Base-by-base conservation (phyloP, 2,329 filamentous ascomycete genomes). In the Neofusicoccum sp. region DNA sequence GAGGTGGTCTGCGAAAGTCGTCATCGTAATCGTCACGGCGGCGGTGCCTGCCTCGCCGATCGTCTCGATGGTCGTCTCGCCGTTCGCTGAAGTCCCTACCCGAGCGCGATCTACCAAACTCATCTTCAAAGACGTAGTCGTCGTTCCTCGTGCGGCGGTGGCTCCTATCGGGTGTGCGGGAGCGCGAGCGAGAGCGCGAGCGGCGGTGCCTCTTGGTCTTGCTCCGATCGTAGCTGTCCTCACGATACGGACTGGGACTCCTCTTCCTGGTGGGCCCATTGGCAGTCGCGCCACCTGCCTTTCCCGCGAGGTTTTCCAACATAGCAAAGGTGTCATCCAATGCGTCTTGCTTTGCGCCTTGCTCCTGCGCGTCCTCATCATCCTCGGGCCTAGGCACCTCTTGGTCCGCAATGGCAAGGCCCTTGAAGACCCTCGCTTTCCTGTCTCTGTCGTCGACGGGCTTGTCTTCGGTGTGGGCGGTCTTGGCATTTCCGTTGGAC, bases 321-420 rank as follows among this genome's bases (percentile, higher is more conserved):
- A 96, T 83, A 0, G 93, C 93, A 68, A 99, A 86, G 0, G 95
- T 96, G 74, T 99, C 93, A 70, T 98, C 95, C 70, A 97, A 89
- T 20, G 86, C 89, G 71, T 90, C 89, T 1, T 78, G 78, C 62
- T 79, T 79, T 24, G 74, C 72, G 58, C 76, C 75, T 40, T 72
- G 65, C 43, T 72, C 73, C 11, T 11, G 26, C 34, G 41, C 31
- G n/a, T 30, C 59, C 6, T 33, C 24, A 30, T 83, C 79, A 43
- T 84, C 81, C 6, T 80, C 78, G 73, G 81, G 70, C 44, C 69
- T 86, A 14, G 77, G 72, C 8, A 81, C 76, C 33, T 87, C 83
- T 71, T 87, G 88, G 75, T 99, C 93, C 1, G 93, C 91, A 47
- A 99, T 83, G 6, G 92, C 85, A 54, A 99, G 82, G 0, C 93